Evolutionary conservation across 768 basidiomycete species (phyloP).

Genomic region (Boletus huronensis): DNA sequence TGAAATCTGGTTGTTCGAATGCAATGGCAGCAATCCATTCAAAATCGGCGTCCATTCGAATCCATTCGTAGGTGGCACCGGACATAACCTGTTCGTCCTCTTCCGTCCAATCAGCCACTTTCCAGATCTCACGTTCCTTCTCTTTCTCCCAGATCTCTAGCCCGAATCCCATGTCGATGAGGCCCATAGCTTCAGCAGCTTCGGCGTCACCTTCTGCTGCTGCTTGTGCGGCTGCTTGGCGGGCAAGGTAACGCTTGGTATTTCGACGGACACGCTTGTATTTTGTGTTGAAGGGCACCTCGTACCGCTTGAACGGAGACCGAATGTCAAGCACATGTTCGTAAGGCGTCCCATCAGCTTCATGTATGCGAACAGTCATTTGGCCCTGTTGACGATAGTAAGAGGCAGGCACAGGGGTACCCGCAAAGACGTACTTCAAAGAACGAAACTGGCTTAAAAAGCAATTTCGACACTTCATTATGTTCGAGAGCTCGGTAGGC

Average conservation of each 20-base stretch:
- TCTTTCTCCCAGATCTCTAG: conserved; percentile 96
- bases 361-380: conserved; percentile 98
- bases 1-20: conserved; percentile 95
- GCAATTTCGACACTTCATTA: conserved; percentile 61
- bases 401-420: conserved; percentile 3
- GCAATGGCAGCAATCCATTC: conserved; percentile 95
- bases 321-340: conserved; percentile 96
- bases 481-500: conserved; percentile 66
- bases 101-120: conserved; percentile 96
- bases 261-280: conserved; percentile 95
- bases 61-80: conserved; percentile 98
- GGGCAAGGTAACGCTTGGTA: conserved; percentile 91
- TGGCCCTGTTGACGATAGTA: conserved; percentile 58
- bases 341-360: conserved; percentile 98
- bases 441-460: conserved; percentile 79
- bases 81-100: conserved; percentile 93
- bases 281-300: conserved; percentile 98
- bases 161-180: conserved; percentile 93
- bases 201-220: conserved; percentile 91
- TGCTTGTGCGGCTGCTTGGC: conserved; percentile 89
- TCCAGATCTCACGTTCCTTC: conserved; percentile 89
- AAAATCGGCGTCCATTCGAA: conserved; percentile 97
- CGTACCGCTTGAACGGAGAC: conserved; percentile 85
- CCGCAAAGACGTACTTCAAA: conserved; percentile 65
- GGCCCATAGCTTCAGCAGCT: conserved; percentile 89